A percentile compares a stretch with the other conserved stretches of the same genome.
These are phyloP conservation scores for Micractinium conductrix DNA, from an alignment of 139 green algal genomes.

Conservation along the genomic window DNA sequence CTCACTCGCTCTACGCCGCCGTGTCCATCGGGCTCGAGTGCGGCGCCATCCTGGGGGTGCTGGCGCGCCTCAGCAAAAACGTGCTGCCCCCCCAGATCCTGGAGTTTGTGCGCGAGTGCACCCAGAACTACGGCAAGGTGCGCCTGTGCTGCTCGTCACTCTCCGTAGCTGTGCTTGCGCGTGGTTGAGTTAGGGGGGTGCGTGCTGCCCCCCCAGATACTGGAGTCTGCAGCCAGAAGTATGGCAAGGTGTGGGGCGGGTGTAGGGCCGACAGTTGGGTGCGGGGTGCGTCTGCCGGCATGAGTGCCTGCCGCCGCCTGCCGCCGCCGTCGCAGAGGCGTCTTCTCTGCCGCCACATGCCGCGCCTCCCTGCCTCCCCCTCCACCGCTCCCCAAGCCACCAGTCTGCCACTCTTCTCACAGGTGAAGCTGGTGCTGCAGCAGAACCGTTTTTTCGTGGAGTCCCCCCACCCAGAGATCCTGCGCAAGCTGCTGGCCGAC, in stretches of 20 bases:
- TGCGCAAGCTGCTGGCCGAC: conserved; percentile 78
- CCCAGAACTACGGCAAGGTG: conserved; percentile 90
- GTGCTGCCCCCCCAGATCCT: conserved; percentile 71
- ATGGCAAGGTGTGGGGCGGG: no score
- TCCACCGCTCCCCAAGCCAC: neutral
- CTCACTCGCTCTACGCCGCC: conserved; percentile 96
- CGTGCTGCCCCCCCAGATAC: conserved; percentile 70
- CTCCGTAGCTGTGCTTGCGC: no score
- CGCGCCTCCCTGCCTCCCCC: no score
- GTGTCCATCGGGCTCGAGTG: conserved; percentile 95
- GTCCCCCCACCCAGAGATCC: conserved; percentile 77
- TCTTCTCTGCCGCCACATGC: no score
- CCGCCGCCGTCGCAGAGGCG: no score
- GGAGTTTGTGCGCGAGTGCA: conserved; percentile 88
- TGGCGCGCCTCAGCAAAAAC: conserved; percentile 84
- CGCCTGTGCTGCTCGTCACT: no score
- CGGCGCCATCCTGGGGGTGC: conserved; percentile 91
- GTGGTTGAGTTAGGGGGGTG: no score
- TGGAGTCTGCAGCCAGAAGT: conserved; percentile 2
- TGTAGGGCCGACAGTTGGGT: no score
- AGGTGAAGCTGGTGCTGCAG: conserved; percentile 97
- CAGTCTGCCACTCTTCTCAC: conserved; percentile 1
- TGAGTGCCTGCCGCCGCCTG: no score
- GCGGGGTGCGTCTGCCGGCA: no score
- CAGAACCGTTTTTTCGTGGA: conserved; percentile 97